Evolutionary conservation across 2,329 filamentous ascomycete species (phyloP).

Genomic region (Stagonosporopsis cucurbitacearum): DNA sequence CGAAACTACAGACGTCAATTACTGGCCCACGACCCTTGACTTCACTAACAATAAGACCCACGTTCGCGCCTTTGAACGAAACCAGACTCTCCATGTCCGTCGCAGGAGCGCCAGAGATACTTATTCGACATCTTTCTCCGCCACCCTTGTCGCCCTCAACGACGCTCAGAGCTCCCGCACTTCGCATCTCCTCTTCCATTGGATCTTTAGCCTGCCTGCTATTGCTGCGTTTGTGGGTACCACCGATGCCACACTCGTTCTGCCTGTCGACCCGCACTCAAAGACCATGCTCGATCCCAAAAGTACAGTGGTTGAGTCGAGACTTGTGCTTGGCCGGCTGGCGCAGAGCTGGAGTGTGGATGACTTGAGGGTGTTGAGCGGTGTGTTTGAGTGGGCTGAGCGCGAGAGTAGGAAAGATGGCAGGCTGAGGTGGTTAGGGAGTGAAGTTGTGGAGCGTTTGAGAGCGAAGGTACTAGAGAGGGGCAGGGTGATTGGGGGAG

Average conservation of each 20-base stretch:
- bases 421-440: conserved; percentile 60
- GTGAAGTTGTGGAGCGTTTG: conserved; percentile 62
- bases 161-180: conserved; percentile 56
- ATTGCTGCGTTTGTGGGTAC: conserved; percentile 55
- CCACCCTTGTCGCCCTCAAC: conserved; percentile 76
- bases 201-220: conserved; percentile 71
- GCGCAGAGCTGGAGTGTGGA: conserved; percentile 55
- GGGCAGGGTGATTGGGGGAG: conserved; percentile 32
- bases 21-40: conserved; percentile 83
- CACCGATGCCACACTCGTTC: conserved; percentile 63
- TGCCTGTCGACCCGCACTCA: conserved; percentile 52
- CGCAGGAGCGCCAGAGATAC: conserved; percentile 66
- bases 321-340: conserved; percentile 65
- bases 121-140: conserved; percentile 69
- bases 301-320: conserved; percentile 71
- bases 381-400: conserved; percentile 73
- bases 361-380: conserved; percentile 64
- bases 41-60: conserved; percentile 70
- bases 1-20: conserved; percentile 68
- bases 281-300: conserved; percentile 59
- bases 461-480: conserved; percentile 57
- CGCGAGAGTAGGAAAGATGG: conserved; percentile 41
- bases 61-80: conserved; percentile 67
- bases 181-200: conserved; percentile 65
- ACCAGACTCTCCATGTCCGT: conserved; percentile 77